Percentiles rank a stretch among this genome's conserved stretches.
phyloP scores from a whole-genome alignment of 2,329 filamentous ascomycete species.

The Cladosporium austrohemisphaericum region DNA sequence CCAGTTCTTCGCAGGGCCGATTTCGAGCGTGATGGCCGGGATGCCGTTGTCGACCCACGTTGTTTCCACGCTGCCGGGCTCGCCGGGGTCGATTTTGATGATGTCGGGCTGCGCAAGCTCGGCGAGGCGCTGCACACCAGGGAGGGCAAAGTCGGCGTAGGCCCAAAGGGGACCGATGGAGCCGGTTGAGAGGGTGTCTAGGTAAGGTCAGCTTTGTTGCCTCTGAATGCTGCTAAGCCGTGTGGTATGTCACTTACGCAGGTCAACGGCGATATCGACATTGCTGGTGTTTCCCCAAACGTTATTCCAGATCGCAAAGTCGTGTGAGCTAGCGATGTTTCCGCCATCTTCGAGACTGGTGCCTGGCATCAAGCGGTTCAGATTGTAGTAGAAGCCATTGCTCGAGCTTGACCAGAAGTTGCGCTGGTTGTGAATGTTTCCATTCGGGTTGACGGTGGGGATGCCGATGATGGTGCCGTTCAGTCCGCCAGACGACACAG shows the following conservation, averaged over 20 bases:
- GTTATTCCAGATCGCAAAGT: conserved; percentile 38
- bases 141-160: conserved; percentile 37
- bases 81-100: conserved; percentile 38
- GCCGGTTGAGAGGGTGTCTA: conserved; percentile 36
- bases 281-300: conserved; percentile 38
- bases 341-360: conserved; percentile 27
- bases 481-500: conserved; percentile 26
- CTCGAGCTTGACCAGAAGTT: conserved; percentile 35
- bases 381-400: conserved; percentile 54
- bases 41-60: conserved; percentile 36
- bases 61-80: conserved; percentile 39
- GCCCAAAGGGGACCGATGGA: conserved; percentile 38
- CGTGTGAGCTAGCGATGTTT: conserved; percentile 19
- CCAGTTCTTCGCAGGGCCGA: conserved; percentile 38
- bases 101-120: conserved; percentile 39
- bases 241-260: conserved; percentile 18
- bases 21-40: conserved; percentile 38
- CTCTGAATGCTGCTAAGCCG: not conserved
- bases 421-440: conserved; percentile 38
- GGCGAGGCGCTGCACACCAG: conserved; percentile 38
- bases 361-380: conserved; percentile 62
- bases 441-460: conserved; percentile 38
- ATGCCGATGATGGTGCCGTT: conserved; percentile 36
- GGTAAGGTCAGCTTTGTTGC: conserved; percentile 1
- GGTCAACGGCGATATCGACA: conserved; percentile 39